Evolutionary conservation across 495 filamentous ascomycete genomes (phyloP).

Genomic region (Hypoxylon fuscum): DNA sequence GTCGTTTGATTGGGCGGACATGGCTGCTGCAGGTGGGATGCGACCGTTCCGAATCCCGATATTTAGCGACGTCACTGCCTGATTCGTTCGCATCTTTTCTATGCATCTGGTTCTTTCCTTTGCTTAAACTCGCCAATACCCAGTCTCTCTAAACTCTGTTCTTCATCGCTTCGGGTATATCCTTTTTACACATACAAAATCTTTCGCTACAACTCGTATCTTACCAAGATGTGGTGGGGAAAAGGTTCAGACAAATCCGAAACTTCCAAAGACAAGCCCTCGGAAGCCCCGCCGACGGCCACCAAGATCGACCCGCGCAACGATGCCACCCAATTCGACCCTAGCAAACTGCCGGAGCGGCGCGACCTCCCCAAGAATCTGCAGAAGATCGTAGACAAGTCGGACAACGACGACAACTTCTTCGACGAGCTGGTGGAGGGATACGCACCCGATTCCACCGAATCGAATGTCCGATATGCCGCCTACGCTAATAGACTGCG

Average conservation of each 20-base stretch:
- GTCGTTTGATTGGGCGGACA: constrained; percentile 12
- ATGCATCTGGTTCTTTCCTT: constrained; percentile 10
- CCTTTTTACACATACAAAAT: neutral
- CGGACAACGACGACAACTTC: constrained; percentile 78
- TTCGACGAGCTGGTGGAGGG: constrained; percentile 80
- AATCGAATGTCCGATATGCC: constrained; percentile 87
- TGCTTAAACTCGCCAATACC: constrained; percentile 18
- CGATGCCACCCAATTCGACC: constrained; percentile 48
- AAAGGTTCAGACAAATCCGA: constrained; percentile 53
- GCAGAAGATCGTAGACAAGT: constrained; percentile 71
- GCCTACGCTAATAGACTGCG: constrained; percentile 88
- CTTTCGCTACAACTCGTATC: neutral
- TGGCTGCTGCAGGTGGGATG: constrained; percentile 6
- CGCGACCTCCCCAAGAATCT: constrained; percentile 73
- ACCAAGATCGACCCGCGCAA: constrained; percentile 45
- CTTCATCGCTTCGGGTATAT: too few relatives aligned
- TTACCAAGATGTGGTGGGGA: constrained; percentile 49
- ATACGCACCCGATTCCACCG: constrained; percentile 81
- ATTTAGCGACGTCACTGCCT: constrained; percentile 42
- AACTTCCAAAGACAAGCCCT: constrained; percentile 40
- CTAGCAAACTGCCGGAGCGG: constrained; percentile 62
- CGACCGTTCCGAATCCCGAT: constrained; percentile 27
- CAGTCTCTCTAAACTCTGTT: neutral
- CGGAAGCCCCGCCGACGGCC: constrained; percentile 38
- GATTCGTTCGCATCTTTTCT: constrained; percentile 25